Percentiles rank a stretch among this genome's conserved stretches.
phyloP scores from a whole-genome alignment of 805 yeast genomes.

The Vanderwaltozyma polyspora region DNA sequence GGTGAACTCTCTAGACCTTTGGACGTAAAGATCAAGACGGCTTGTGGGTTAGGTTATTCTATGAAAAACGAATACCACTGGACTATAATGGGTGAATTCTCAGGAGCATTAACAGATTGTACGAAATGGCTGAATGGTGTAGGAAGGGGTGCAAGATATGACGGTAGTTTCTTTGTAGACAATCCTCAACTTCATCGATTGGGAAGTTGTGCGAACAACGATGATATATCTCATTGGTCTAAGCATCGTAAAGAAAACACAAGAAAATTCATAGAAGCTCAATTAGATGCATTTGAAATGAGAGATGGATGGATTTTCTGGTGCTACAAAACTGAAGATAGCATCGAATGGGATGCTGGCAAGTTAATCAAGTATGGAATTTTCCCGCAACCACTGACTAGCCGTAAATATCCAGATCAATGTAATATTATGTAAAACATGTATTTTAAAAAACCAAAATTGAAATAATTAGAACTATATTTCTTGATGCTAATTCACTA shows the following conservation, averaged over 20 bases:
- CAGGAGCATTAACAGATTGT: constrained; percentile 86
- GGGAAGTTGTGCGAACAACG: constrained; percentile 50
- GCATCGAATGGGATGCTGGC: constrained; percentile 77
- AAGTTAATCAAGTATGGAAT: constrained; percentile 44
- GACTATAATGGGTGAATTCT: constrained; percentile 77
- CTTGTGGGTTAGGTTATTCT: constrained; percentile 39
- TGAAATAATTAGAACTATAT: too few relatives aligned
- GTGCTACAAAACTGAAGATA: constrained; percentile 79
- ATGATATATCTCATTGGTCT: constrained; percentile 44
- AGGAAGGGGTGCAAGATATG: constrained; percentile 67
- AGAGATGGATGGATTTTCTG: constrained; percentile 82
- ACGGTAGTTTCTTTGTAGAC: constrained; percentile 37
- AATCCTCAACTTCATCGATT: constrained; percentile 26
- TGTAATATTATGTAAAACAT: constrained; percentile 26
- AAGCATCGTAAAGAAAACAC: constrained; percentile 40
- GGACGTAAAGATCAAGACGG: constrained; percentile 47
- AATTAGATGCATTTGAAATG: constrained; percentile 67
- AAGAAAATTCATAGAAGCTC: constrained; percentile 74
- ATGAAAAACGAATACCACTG: constrained; percentile 47
- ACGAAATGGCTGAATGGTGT: constrained; percentile 81
- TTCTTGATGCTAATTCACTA: too few relatives aligned
- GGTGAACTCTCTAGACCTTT: constrained; percentile 46
- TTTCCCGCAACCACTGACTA: constrained; percentile 71
- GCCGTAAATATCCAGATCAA: constrained; percentile 57
- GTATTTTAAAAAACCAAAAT: too few relatives aligned